Conservation (phyloP, 2,329 filamentous ascomycete genomes). For the Cladophialophora exuberans region DNA sequence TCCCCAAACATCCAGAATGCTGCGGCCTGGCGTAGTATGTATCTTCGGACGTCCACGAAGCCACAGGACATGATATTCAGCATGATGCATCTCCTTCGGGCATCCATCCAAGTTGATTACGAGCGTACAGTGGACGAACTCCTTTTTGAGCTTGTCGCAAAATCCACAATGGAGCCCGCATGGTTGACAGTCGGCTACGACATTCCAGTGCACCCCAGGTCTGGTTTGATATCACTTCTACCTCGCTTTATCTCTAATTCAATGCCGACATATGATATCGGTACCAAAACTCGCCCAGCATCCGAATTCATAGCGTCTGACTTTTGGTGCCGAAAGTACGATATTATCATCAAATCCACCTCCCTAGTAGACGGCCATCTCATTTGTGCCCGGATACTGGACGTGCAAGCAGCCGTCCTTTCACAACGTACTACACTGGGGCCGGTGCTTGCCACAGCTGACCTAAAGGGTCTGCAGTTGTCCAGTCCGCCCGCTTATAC, state of each 20-base stretch:
- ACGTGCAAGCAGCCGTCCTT: background rate
- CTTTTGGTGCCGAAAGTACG: background rate
- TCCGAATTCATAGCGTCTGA: background rate
- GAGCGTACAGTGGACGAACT: background rate
- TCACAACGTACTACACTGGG: background rate
- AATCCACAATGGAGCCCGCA: background rate
- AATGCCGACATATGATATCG: background rate
- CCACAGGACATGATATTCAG: constrained; percentile 4
- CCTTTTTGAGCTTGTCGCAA: background rate
- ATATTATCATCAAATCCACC: background rate
- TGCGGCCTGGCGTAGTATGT: constrained; percentile 1
- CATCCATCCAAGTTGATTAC: background rate
- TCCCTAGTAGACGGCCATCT: background rate
- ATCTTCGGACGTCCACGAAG: constrained; percentile 1
- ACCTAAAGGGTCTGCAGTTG: background rate
- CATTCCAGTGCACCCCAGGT: background rate
- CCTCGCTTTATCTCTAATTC: background rate
- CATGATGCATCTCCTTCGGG: background rate
- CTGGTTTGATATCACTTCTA: background rate
- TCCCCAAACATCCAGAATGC: background rate
- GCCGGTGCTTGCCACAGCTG: background rate
- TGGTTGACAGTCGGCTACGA: background rate
- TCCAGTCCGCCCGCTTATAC: background rate
- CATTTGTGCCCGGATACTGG: background rate
- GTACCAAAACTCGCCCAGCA: background rate